Evolutionary conservation across 345 rosid species (phyloP), one percentile per base, ranked within the genome.

Genomic region (Crucihimalaya himalaica): DNA sequence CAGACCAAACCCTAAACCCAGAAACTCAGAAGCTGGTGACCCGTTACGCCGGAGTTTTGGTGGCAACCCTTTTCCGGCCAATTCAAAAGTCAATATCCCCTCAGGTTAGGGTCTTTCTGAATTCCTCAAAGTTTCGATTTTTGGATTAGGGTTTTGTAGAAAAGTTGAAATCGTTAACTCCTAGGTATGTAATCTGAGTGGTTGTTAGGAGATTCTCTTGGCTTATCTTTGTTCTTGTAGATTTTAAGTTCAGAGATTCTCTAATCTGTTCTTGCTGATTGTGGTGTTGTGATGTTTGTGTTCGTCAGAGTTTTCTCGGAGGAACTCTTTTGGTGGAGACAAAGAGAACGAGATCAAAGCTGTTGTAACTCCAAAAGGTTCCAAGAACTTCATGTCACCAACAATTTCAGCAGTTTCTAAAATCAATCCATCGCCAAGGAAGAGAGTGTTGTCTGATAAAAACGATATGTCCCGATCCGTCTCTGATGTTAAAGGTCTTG

Each of bases 361-460:
- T 43, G 52, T 69, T 57, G 80, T 83, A 51, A 84, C 83, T 14
- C 75, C 81, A 31, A 93, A 78, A 68, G 75, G 83, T 50, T 57
- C 83, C 20, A 93, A 86, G 86, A 79, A 87, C 80, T 93, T 93
- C 80, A 93, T 87, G 98, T 86, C 92, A 54, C 97, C 97, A 13
- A 90, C 98, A 28, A 86, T 90, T 20, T 88, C 97, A 60, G 96
- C 98, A 0, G 93, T 83, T 68, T 93, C 96, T 8, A 90, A 93
- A 74, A 67, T 88, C 72, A 80, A 74, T 63, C 45, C 91, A 42
- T 88, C 95, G 1, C 93, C 97, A 14, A 87, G 87, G 81, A 93
- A 88, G 86, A 87, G 79, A 72, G 74, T 93, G 9, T 85, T 93
- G 78, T 68, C 80, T 1, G 96, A 90, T 48, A 86, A 75, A 72